These are phyloP conservation scores for Dendrothele bispora DNA, from an alignment of 768 basidiomycete species.

Conservation along the genomic window DNA sequence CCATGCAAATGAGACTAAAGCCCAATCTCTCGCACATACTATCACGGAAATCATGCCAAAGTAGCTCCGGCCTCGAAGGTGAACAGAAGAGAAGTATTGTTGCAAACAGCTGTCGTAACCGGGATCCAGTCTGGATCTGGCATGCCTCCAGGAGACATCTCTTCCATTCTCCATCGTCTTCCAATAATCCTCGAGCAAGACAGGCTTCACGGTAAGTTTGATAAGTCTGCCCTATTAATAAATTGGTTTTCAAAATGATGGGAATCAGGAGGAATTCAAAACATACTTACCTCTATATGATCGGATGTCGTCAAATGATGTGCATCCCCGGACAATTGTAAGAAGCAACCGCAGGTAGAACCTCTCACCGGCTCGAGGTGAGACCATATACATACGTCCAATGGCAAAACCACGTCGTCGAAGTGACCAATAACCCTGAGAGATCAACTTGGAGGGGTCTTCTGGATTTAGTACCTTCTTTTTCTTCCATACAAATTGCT, in stretches of 20 bases:
- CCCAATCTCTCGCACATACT: slow-evolving; percentile 43
- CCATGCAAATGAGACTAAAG: slow-evolving; percentile 14
- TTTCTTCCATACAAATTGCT: slow-evolving; percentile 11
- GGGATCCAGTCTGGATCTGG: slow-evolving; percentile 34
- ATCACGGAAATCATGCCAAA: slow-evolving; percentile 37
- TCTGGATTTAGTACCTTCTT: neutral
- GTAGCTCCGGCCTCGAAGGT: slow-evolving; percentile 27
- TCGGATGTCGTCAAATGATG: slow-evolving; percentile 7
- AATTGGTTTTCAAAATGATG: neutral
- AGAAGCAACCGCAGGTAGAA: slow-evolving; percentile 34
- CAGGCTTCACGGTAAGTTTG: slow-evolving; percentile 21
- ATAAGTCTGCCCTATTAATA: slow-evolving; percentile 1
- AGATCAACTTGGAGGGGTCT: too few species aligned
- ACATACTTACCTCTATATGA: neutral
- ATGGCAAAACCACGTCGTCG: slow-evolving; percentile 31
- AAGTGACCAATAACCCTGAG: slow-evolving; percentile 27
- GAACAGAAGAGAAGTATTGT: slow-evolving; percentile 31
- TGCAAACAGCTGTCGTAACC: slow-evolving; percentile 37
- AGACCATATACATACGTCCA: slow-evolving; percentile 39
- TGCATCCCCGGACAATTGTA: slow-evolving; percentile 25
- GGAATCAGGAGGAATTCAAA: neutral
- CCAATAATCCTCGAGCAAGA: slow-evolving; percentile 29
- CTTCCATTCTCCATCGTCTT: slow-evolving; percentile 37
- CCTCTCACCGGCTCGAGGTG: slow-evolving; percentile 16
- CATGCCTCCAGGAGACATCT: slow-evolving; percentile 37